These are phyloP conservation scores for Zostera marina DNA, from an alignment of 116 monocot species.

Conservation along the genomic window DNA sequence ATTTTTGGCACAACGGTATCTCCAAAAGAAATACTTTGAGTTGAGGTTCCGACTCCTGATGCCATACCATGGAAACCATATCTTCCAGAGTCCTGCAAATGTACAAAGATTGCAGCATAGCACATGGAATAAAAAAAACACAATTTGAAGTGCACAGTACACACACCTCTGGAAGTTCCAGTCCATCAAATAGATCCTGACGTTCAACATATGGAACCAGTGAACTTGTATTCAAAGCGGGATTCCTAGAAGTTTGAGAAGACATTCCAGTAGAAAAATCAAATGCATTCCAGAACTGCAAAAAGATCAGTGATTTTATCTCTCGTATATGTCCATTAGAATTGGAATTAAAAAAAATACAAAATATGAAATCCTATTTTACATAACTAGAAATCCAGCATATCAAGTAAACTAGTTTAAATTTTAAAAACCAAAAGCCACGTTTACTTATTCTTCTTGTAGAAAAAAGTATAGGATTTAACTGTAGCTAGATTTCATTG, in stretches of 20 bases:
- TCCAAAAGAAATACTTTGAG: not conserved
- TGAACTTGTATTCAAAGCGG: constrained; percentile 3
- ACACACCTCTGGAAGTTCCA: constrained; percentile 19
- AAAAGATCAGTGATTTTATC: not conserved
- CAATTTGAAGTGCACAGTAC: not conserved
- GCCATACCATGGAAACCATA: constrained; percentile 12
- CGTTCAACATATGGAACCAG: constrained; percentile 4
- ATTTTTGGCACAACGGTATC: constrained; percentile 9
- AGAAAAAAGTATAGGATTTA: not conserved
- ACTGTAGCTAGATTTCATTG: not conserved
- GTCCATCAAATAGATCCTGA: constrained; percentile 4
- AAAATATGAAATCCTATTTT: not conserved
- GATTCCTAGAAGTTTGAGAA: constrained; percentile 1
- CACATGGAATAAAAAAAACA: not conserved
- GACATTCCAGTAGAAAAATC: constrained; percentile 16
- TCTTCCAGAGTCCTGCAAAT: constrained; percentile 16
- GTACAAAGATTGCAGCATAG: not conserved
- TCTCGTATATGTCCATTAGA: not conserved
- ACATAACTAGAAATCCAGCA: not conserved
- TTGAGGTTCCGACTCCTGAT: constrained; percentile 3
- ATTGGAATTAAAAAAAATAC: not conserved
- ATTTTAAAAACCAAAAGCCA: not conserved
- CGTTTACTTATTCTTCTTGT: not conserved
- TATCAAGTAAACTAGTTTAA: not conserved
- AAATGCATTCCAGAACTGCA: constrained; percentile 68